Conservation (phyloP, 331 rosid species). For the Acacia pycnantha region DNA sequence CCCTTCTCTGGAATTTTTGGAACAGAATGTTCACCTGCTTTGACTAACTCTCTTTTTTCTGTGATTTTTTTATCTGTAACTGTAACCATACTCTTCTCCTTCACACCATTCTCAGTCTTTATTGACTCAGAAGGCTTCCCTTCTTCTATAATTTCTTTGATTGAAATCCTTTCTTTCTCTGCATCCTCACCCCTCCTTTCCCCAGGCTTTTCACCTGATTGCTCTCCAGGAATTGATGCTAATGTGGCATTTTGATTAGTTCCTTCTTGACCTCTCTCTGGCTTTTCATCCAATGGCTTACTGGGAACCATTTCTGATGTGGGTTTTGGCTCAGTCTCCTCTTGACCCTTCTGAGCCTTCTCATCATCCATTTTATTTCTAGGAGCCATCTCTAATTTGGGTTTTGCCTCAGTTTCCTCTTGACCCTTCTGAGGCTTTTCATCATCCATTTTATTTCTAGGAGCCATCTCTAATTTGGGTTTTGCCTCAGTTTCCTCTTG, state of each 20-base stretch:
- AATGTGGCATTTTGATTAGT: neutral
- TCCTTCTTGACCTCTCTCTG: slow-evolving; percentile 16
- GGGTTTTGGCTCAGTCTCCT: slow-evolving; percentile 14
- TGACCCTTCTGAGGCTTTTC: neutral
- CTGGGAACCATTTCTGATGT: neutral
- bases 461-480: neutral
- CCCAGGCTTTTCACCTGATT: slow-evolving; percentile 17
- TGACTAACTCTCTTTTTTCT: neutral
- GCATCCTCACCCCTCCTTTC: neutral
- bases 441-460: neutral
- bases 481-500: neutral
- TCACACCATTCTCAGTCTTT: slow-evolving; percentile 11
- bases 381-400: neutral
- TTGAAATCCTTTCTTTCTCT: slow-evolving; percentile 21
- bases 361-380: neutral
- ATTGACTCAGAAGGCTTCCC: slow-evolving; percentile 30
- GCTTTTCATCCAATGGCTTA: slow-evolving; percentile 10
- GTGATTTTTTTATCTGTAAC: neutral
- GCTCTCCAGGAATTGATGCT: neutral
- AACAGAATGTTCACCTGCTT: neutral
- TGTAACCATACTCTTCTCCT: neutral
- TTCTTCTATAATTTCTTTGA: slow-evolving; percentile 16
- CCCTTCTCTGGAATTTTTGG: slow-evolving; percentile 21
- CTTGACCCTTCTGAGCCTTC: slow-evolving; percentile 1
- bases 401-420: neutral